Evolutionary conservation across 2,329 filamentous ascomycete species (phyloP), one percentile per base, ranked within the genome.

Genomic region (Fusarium subglutinans): DNA sequence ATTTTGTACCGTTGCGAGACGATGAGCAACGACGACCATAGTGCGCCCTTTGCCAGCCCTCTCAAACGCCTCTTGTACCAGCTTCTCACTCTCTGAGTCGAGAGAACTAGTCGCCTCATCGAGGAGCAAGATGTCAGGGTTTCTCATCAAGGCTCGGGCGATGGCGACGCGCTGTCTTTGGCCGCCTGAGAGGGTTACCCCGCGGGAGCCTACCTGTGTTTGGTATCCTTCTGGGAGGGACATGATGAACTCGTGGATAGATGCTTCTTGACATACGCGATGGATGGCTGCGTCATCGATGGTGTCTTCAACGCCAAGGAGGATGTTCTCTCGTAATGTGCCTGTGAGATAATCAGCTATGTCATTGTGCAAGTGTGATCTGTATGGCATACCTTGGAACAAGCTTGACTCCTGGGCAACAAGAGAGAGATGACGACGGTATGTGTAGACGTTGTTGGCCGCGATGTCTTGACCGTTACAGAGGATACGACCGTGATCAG

Each of bases 331-430:
- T 17, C 89, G 56, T 8, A 59, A 4, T 9, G 56, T 38, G 4
- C 56, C 56, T 51, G 15, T 3, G 12, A 4, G 0, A 12, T 86
- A 6, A 12, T 47, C 8, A 26, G n/a, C n/a, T 22, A 17, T 10
- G 5, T 0, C 2, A 10, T 15, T 22, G 0, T 4, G 3, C 3
- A 13, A 17, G 9, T 10, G 4, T 2, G 8, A 6, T 22, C 3
- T 57, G 10, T 11, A 7, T 22, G 26, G 93, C 2, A 88, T 90
- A 20, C 90, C 90, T 80, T 91, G 90, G 77, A 93, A 94, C 0
- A 95, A 85, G 0, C 90, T 91, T 9, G 93, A 87, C 78, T 95
- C 93, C 80, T 95, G 93, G 4, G 92, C 89, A 1, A 95, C 93
- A 0, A 95, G 86, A 1, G 91, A 91, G 13, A 94, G 84, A 30